Conservation (phyloP, 148 eudicot genomes). For the Chenopodium formosanum region DNA sequence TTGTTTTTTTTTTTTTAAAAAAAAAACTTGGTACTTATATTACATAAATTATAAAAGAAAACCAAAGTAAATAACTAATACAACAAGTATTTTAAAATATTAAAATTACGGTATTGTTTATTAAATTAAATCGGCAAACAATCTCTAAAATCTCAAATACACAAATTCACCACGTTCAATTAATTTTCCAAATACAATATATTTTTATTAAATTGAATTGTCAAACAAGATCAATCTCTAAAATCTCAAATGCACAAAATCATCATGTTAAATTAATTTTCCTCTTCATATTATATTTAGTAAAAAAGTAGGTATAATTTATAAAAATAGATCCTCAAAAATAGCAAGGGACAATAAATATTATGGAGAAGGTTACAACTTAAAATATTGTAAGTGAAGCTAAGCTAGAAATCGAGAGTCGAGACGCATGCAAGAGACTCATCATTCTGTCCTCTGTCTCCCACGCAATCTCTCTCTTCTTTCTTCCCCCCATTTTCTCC, state of each 20-base stretch:
- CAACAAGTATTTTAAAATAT: no score
- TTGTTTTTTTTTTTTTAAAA: no score
- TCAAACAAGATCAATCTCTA: no score
- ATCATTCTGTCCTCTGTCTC: constrained; percentile 39
- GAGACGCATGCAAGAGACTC: constrained; percentile 42
- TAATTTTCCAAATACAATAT: neutral
- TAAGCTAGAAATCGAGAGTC: constrained; percentile 15
- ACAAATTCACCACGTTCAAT: neutral
- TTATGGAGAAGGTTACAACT: neutral
- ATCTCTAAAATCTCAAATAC: no score
- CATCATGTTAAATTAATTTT: neutral
- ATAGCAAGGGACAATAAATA: neutral
- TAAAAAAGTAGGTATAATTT: neutral
- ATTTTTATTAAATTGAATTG: no score
- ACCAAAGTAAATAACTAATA: no score
- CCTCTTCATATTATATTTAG: neutral
- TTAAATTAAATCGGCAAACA: no score
- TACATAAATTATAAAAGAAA: no score
- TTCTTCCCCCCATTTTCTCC: neutral
- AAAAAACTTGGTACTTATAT: no score
- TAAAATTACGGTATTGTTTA: no score
- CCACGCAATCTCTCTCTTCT: constrained; percentile 17
- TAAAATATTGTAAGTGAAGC: constrained; percentile 13
- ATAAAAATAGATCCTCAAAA: neutral
- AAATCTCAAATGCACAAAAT: no score